phyloP scores from a whole-genome alignment of 345 rosid genomes.

The Brassica napus region DNA sequence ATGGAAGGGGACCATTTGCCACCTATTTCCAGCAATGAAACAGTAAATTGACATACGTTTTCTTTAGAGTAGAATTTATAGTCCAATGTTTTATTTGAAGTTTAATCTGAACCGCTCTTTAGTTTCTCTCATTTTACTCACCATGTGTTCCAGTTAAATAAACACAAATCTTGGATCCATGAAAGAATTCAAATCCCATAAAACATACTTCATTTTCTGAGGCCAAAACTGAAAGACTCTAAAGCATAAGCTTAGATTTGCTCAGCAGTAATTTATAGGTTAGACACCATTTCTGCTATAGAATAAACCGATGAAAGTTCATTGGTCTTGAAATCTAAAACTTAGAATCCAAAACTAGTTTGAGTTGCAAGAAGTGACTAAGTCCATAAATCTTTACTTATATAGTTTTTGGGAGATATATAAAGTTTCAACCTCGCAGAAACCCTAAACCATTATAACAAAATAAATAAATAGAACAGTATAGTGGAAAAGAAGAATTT shows the following conservation, averaged over 20 bases:
- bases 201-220: background rate
- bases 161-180: constrained; percentile 7
- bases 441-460: constrained; percentile 32
- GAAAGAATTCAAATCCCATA: background rate
- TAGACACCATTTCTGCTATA: background rate
- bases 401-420: background rate
- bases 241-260: background rate
- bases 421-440: constrained; percentile 3
- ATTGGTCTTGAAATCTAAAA: background rate
- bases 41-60: constrained; percentile 31
- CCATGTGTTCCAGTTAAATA: constrained; percentile 10
- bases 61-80: constrained; percentile 7
- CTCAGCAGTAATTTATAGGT: background rate
- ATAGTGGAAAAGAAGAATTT: background rate
- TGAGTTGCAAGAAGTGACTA: background rate
- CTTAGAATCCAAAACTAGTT: background rate
- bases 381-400: background rate
- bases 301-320: background rate
- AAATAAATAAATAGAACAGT: background rate
- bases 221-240: background rate
- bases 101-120: background rate
- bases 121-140: background rate
- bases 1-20: constrained; percentile 40
- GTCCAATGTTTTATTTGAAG: background rate
- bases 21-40: constrained; percentile 37